Conservation (phyloP, 352 stramenopile genomes). For the Pythium brassicae region DNA sequence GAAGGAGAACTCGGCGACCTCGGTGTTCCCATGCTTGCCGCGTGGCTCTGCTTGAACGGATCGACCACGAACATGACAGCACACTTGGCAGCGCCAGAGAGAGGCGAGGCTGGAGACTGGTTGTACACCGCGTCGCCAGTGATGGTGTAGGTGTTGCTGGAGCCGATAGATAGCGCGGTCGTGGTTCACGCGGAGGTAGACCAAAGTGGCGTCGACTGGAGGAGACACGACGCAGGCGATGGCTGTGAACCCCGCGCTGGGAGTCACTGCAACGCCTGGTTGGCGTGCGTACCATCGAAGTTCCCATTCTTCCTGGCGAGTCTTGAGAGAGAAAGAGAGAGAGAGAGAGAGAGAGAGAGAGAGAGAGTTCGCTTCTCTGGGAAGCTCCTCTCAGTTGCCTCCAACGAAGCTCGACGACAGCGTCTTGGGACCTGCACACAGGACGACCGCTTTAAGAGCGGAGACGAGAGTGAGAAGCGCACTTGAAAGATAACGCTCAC, state of each 20-base stretch:
- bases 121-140: neutral
- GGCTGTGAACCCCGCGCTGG: too few relatives aligned
- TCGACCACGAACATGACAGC: neutral
- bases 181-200: neutral
- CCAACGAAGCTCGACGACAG: neutral
- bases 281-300: too few relatives aligned
- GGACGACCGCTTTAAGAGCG: neutral
- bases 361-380: too few relatives aligned
- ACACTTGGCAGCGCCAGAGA: neutral
- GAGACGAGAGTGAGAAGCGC: neutral
- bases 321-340: too few relatives aligned
- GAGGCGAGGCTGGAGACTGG: neutral
- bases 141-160: neutral
- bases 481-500: too few relatives aligned
- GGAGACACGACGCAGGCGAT: too few relatives aligned
- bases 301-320: too few relatives aligned
- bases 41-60: neutral
- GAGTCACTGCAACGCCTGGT: too few relatives aligned
- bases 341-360: too few relatives aligned
- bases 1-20: neutral
- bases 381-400: slow-evolving; percentile 7
- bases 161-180: neutral
- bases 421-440: neutral
- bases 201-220: too few relatives aligned
- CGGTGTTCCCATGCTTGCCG: neutral